Evolutionary conservation across 163 green algal genomes (phyloP).

Genomic region (Chloroidium sp.): DNA sequence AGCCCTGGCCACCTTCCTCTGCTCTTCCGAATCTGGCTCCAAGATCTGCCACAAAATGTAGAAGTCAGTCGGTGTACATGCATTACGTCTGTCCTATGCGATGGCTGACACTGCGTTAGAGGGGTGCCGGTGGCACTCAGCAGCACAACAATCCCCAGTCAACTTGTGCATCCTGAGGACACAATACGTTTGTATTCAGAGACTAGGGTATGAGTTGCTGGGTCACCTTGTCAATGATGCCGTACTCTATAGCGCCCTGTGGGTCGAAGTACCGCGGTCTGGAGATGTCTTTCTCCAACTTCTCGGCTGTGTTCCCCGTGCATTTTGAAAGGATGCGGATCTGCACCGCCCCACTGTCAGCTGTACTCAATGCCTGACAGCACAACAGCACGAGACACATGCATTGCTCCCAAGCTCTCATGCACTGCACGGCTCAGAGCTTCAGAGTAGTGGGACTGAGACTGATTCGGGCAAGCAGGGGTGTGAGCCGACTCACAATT

Average conservation of each 20-base stretch:
- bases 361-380: too few relatives aligned
- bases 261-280: constrained; percentile 87
- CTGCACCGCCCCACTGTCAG: constrained; percentile 13
- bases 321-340: constrained; percentile 59
- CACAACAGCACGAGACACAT: not conserved
- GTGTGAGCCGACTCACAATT: constrained; percentile 22
- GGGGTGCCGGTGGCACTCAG: too few relatives aligned
- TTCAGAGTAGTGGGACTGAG: not conserved
- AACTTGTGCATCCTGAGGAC: too few relatives aligned
- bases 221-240: constrained; percentile 84
- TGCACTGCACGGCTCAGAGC: too few relatives aligned
- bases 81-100: too few relatives aligned
- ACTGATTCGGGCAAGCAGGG: not conserved
- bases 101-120: too few relatives aligned
- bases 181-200: too few relatives aligned
- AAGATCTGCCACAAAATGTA: too few relatives aligned
- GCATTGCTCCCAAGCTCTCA: not conserved
- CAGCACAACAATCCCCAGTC: too few relatives aligned
- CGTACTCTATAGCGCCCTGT: constrained; percentile 83
- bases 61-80: too few relatives aligned
- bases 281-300: constrained; percentile 76
- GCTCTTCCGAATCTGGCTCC: too few relatives aligned
- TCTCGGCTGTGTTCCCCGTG: constrained; percentile 67
- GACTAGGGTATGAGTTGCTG: not conserved
- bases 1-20: too few relatives aligned